phyloP scores from a whole-genome alignment of 2,329 filamentous ascomycete species.

The Paracamarosporium sp. region DNA sequence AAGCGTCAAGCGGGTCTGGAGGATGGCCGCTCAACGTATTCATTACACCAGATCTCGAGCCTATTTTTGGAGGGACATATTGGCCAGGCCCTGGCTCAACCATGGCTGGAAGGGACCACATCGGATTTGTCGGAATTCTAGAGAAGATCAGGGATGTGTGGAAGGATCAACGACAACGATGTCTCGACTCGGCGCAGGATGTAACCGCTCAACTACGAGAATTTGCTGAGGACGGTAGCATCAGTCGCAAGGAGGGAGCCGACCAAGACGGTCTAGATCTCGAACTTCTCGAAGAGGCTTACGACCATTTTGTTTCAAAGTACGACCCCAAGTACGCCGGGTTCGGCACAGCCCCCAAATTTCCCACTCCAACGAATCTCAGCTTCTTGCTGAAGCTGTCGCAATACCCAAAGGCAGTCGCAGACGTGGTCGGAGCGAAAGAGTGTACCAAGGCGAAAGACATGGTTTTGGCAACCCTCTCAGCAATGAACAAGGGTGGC shows the following conservation, averaged over 20 bases:
- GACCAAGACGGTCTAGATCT: slow-evolving; percentile 78
- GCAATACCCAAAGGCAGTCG: slow-evolving; percentile 73
- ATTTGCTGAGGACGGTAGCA: slow-evolving; percentile 87
- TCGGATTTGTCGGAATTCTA: slow-evolving; percentile 84
- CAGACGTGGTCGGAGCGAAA: slow-evolving; percentile 84
- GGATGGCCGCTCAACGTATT: slow-evolving; percentile 99
- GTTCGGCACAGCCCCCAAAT: slow-evolving; percentile 80
- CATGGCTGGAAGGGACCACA: slow-evolving; percentile 58
- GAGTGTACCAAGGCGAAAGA: slow-evolving; percentile 76
- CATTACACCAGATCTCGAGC: slow-evolving; percentile 88
- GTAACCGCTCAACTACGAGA: slow-evolving; percentile 81
- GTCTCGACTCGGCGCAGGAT: slow-evolving; percentile 81
- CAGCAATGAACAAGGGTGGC: slow-evolving; percentile 76
- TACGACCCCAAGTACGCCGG: slow-evolving; percentile 82
- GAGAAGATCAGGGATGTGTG: slow-evolving; percentile 78
- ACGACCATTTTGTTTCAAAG: slow-evolving; percentile 73
- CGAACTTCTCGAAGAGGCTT: slow-evolving; percentile 90
- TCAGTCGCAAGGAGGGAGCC: slow-evolving; percentile 53
- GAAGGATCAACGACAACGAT: slow-evolving; percentile 83
- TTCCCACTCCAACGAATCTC: slow-evolving; percentile 85
- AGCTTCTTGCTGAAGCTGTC: slow-evolving; percentile 79
- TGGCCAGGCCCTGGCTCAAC: slow-evolving; percentile 81
- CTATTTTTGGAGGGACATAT: slow-evolving; percentile 95
- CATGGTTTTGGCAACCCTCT: slow-evolving; percentile 83
- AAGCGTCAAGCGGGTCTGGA: slow-evolving; percentile 86